Percentiles rank a stretch among this genome's conserved stretches.
These are phyloP conservation scores for Hemerocallis citrina DNA, from an alignment of 106 monocot species.

Conservation along the genomic window DNA sequence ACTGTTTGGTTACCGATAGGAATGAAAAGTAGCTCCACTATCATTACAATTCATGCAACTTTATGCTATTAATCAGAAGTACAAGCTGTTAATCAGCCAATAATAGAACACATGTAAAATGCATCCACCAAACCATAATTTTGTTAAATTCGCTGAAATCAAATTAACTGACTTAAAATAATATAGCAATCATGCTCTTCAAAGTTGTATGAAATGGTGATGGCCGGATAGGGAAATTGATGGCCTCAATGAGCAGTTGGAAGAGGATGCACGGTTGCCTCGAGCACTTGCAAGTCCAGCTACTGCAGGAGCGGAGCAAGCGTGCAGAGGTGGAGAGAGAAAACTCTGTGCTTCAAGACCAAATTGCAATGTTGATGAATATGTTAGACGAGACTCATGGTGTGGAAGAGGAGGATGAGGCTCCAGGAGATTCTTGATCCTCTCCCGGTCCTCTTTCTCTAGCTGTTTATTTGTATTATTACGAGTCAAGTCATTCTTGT, in stretches of 20 bases:
- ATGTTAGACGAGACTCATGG: slow-evolving; percentile 62
- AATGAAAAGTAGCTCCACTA: too few species aligned
- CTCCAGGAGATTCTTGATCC: neutral
- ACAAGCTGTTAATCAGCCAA: too few species aligned
- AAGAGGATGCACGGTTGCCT: slow-evolving; percentile 73
- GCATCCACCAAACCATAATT: too few species aligned
- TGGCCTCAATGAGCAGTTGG: slow-evolving; percentile 86
- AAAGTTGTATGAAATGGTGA: neutral
- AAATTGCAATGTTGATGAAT: slow-evolving; percentile 75
- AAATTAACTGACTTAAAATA: too few species aligned
- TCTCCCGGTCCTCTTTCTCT: neutral
- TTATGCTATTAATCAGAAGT: too few species aligned
- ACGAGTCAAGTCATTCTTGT: neutral
- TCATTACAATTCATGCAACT: too few species aligned
- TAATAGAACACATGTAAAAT: too few species aligned
- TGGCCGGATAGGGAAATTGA: slow-evolving; percentile 78
- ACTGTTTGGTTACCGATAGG: too few species aligned
- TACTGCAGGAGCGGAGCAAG: slow-evolving; percentile 71
- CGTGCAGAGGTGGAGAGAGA: slow-evolving; percentile 68
- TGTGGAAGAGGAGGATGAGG: slow-evolving; percentile 4
- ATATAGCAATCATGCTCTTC: neutral
- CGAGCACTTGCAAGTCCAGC: slow-evolving; percentile 79
- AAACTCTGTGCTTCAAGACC: slow-evolving; percentile 59
- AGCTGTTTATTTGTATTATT: neutral
- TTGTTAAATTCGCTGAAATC: too few species aligned